phyloP scores from a whole-genome alignment of 139 green algal genomes.

The Chlorella sp. region DNA sequence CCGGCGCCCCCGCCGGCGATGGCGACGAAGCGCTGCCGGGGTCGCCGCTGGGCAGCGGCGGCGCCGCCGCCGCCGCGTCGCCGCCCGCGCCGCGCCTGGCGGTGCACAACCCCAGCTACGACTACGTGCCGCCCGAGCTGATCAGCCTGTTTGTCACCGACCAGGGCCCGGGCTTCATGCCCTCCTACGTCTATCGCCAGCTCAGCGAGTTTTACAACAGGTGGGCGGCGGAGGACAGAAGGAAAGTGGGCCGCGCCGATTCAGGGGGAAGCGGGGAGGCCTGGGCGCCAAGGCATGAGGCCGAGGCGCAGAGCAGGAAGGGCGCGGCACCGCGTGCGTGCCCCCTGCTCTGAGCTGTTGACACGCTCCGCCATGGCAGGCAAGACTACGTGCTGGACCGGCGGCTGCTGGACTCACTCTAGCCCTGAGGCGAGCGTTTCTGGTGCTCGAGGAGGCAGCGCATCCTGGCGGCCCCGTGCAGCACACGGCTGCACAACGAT shows the following conservation, averaged over 20 bases:
- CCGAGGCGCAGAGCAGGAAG: neutral
- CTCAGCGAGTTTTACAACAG: constrained; percentile 48
- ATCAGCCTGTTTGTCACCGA: constrained; percentile 90
- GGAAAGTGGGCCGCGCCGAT: neutral
- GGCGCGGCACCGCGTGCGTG: neutral
- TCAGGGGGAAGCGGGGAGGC: too few relatives aligned
- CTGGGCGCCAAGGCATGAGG: neutral
- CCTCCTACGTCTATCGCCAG: constrained; percentile 45
- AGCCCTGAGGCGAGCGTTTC: too few relatives aligned
- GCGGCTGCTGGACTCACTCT: constrained; percentile 11
- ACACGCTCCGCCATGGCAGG: neutral
- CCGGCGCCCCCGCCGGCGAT: too few relatives aligned
- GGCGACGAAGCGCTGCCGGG: constrained; percentile 2
- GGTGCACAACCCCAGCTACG: constrained; percentile 87
- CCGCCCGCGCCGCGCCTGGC: constrained; percentile 53
- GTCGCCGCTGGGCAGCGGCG: neutral
- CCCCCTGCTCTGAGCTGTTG: neutral
- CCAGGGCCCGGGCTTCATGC: constrained; percentile 50
- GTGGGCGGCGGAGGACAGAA: constrained; percentile 3
- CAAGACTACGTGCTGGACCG: constrained; percentile 24
- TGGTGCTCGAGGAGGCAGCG: too few relatives aligned
- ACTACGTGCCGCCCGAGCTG: constrained; percentile 95
- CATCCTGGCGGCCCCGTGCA: too few relatives aligned
- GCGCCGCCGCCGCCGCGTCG: neutral
- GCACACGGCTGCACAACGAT: too few relatives aligned